Evolutionary conservation across 2,329 filamentous ascomycete genomes (phyloP), one percentile per base, ranked within the genome.

Genomic region (Trichoderma sp.): DNA sequence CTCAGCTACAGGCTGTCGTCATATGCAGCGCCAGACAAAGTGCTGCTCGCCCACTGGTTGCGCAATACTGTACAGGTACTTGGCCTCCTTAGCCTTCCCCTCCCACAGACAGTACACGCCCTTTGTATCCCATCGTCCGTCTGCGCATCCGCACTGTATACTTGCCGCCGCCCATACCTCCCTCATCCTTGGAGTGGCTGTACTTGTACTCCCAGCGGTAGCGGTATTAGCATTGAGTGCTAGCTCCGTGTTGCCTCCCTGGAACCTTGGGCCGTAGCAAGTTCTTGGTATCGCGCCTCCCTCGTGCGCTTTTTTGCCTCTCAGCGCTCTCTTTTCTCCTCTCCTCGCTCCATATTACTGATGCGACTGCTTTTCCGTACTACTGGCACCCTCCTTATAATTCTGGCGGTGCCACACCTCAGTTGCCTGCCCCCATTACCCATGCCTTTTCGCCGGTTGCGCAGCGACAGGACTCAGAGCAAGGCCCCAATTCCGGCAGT

Each of bases 51-150:
- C 37, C 16, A 32, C 28, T 58, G 67, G 59, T 73, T 74, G 70
- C 67, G 73, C 69, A 77, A 78, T 80, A 80, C 79, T 81, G 79
- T 81, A 79, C 72, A 74, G 77, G 75, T 79, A 81, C 79, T 74
- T 73, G 71, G 59, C 67, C 64, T 71, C 72, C 73, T 72, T 74
- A 74, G 74, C 72, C 74, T 74, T 73, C 74, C 75, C 73, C 75
- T 72, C 74, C 73, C 72, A 80, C 70, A 76, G 78, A 79, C 74
- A 78, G 77, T 79, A 77, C 79, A 76, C 76, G 60, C 66, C 65
- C 56, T 71, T 74, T 78, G 79, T 80, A 80, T 74, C 70, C 71
- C 70, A 46, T 63, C 69, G 46, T 59, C 24, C 46, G 7, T 16
- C 10, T 3, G 16, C 4, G 0, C 65, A 64, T 70, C 68, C 77